phyloP scores from a whole-genome alignment of 2,329 filamentous ascomycete genomes.

The Endoconidiophora polonica region DNA sequence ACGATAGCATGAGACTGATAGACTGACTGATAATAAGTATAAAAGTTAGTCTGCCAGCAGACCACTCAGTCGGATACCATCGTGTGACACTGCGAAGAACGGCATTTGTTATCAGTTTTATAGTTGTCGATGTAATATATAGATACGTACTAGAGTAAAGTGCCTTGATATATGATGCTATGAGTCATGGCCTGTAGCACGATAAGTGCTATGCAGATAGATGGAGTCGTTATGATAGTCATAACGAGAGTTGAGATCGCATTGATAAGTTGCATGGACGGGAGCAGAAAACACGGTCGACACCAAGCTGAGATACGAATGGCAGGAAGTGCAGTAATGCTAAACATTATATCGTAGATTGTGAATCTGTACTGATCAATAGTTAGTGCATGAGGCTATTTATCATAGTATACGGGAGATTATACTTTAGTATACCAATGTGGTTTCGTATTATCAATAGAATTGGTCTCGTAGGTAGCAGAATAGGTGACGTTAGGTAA shows the following conservation, averaged over 20 bases:
- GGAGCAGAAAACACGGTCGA: background rate
- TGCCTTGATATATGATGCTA: background rate
- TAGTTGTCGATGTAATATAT: too few species aligned
- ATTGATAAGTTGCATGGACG: background rate
- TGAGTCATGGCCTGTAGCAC: background rate
- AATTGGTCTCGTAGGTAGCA: too few species aligned
- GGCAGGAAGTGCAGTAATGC: background rate
- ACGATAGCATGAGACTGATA: too few species aligned
- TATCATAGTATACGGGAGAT: too few species aligned
- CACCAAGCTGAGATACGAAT: background rate
- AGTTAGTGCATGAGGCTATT: background rate
- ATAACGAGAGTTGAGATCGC: background rate
- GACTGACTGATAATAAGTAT: too few species aligned
- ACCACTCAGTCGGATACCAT: too few species aligned
- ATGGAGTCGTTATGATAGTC: background rate
- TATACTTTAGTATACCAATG: too few species aligned
- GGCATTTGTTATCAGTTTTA: too few species aligned
- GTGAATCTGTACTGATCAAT: background rate
- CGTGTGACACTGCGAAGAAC: too few species aligned
- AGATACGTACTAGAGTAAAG: background rate
- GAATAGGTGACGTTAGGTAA: too few species aligned
- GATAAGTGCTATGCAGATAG: background rate
- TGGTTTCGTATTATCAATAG: too few species aligned
- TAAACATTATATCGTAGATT: background rate
- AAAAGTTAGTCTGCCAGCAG: too few species aligned